Evolutionary conservation across 73 alveolate genomes (phyloP).

Genomic region (Paramecium sexaurelia): DNA sequence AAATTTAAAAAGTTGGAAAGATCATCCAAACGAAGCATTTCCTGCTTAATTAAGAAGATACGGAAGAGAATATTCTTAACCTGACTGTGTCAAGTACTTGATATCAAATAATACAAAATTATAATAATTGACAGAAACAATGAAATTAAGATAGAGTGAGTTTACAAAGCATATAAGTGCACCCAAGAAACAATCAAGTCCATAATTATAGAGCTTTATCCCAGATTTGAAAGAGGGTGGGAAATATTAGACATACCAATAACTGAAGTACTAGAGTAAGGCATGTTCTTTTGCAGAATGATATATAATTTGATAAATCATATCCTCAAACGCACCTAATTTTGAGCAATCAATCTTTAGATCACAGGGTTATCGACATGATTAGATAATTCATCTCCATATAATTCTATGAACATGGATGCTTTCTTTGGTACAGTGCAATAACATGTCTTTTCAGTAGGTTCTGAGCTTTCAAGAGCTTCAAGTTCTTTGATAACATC

Average conservation of each 20-base stretch:
- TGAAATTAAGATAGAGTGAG: not conserved
- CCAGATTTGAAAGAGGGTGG: slow-evolving; percentile 54
- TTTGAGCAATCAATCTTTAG: slow-evolving; percentile 40
- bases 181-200: not conserved
- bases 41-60: slow-evolving; percentile 40
- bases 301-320: slow-evolving; percentile 26
- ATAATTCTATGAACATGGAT: not conserved
- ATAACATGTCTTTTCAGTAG: slow-evolving; percentile 36
- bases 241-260: slow-evolving; percentile 32
- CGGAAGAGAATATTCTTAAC: slow-evolving; percentile 13
- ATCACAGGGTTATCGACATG: slow-evolving; percentile 34
- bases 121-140: not conserved
- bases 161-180: not conserved
- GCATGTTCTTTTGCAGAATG: slow-evolving; percentile 36
- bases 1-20: not conserved
- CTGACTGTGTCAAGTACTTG: not conserved
- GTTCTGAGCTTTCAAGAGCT: not conserved
- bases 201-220: not conserved
- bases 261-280: slow-evolving; percentile 54
- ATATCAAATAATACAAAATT: slow-evolving; percentile 29
- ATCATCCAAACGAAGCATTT: slow-evolving; percentile 44
- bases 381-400: not conserved
- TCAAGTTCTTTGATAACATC: slow-evolving; percentile 13
- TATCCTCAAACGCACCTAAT: slow-evolving; percentile 34
- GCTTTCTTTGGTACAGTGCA: slow-evolving; percentile 6